Evolutionary conservation across 352 stramenopile genomes (phyloP), one percentile per base, ranked within the genome.

Genomic region (Phytopythium aichiense): DNA sequence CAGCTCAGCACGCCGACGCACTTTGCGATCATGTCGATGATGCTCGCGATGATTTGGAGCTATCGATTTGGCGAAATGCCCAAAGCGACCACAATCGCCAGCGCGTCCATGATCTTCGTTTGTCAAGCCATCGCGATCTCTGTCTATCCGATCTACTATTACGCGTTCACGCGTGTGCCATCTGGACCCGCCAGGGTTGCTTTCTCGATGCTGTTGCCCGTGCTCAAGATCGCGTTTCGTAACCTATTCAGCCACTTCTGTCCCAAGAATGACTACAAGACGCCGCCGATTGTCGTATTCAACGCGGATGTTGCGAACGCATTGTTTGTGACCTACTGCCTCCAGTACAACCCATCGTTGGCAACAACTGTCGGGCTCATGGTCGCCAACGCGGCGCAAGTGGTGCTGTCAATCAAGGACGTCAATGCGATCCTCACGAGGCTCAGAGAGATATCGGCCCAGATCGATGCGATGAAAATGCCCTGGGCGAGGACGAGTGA

Each of bases 281-380:
- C 68, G 25, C 65, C 68, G 23, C 60, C 58, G 9, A 63, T 66
- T 7, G 68, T 76, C 22, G 64, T 72, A 23, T 72, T 76, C 59
- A 76, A 73, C 28, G 57, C 68, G 12, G 69, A 72, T 28, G 43
- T 69, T 20, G 61, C 67, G 30, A 69, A 73, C 52, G 69, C 65
- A 2, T 31, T 76, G 38, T 76, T 70, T 38, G 55, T 73, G 15
- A 70, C 63, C n/a, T 67, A 68, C 31, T 66, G 61, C 4, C 65
- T 76, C 57, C 61, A 73, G 43, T 70, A 72, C 31, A 56, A 66
- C 11, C 48, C 64, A 12, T 68, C 65, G 2, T 7, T 56, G 9
- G 53, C 33, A 15, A 65, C 65, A 23, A 80, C 61, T 1, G 4
- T 73, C 0, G 64, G 42, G 2, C 51, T 76, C 9, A 73, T 76